These are phyloP conservation scores for Marasmius sp. DNA, from an alignment of 1,284 basidiomycete genomes.

Conservation along the genomic window DNA sequence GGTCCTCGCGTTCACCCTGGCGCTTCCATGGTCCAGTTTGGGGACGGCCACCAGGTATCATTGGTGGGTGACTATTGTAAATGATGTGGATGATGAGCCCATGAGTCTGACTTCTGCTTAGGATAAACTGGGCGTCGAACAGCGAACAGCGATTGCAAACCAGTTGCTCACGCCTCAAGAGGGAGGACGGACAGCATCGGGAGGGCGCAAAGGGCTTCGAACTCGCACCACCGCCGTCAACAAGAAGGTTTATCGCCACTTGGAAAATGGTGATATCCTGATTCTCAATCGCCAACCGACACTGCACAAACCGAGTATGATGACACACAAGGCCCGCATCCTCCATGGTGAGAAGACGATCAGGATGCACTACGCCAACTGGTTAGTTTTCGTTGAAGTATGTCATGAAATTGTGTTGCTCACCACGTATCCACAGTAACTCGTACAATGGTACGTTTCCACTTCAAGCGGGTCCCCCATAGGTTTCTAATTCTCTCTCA, in stretches of 20 bases:
- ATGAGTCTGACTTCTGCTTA: slow-evolving; percentile 27
- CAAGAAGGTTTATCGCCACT: slow-evolving; percentile 97
- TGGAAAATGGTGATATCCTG: slow-evolving; percentile 93
- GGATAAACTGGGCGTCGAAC: slow-evolving; percentile 86
- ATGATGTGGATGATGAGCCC: neutral
- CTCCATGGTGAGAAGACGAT: slow-evolving; percentile 98
- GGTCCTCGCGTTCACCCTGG: slow-evolving; percentile 92
- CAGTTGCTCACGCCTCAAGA: slow-evolving; percentile 93
- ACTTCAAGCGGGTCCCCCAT: slow-evolving; percentile 3
- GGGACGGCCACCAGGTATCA: slow-evolving; percentile 87
- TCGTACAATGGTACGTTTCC: slow-evolving; percentile 85
- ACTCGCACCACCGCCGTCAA: slow-evolving; percentile 79
- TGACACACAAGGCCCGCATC: slow-evolving; percentile 95
- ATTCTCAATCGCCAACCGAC: slow-evolving; percentile 99
- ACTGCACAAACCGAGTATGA: slow-evolving; percentile 99
- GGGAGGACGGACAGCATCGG: slow-evolving; percentile 44
- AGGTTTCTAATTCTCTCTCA: slow-evolving; percentile 27
- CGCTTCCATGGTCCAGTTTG: slow-evolving; percentile 92
- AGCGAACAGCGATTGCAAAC: slow-evolving; percentile 95
- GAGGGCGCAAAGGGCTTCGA: slow-evolving; percentile 55
- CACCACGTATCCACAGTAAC: slow-evolving; percentile 57
- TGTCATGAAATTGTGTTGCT: neutral
- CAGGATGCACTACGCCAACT: slow-evolving; percentile 99
- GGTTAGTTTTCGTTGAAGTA: slow-evolving; percentile 48
- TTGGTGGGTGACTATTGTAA: slow-evolving; percentile 51